These are phyloP conservation scores for Plasmodium ovale DNA, from an alignment of 169 alveolate genomes.

Conservation along the genomic window DNA sequence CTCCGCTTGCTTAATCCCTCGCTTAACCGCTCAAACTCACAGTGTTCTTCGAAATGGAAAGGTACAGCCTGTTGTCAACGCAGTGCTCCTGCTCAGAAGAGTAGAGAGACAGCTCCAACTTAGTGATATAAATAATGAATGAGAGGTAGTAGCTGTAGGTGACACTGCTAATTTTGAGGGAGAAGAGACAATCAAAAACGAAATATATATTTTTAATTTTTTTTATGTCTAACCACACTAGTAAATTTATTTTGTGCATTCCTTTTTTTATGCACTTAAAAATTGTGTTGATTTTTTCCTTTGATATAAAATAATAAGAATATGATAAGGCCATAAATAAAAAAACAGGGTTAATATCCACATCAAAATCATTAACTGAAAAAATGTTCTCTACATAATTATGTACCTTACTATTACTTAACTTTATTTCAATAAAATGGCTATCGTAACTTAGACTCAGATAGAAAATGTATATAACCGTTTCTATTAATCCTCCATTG, in stretches of 20 bases:
- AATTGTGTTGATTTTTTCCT: slow-evolving; percentile 33
- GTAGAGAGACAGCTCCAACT: slow-evolving; percentile 60
- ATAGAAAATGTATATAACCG: slow-evolving; percentile 65
- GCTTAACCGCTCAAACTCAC: neutral
- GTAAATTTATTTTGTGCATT: slow-evolving; percentile 55
- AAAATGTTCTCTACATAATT: slow-evolving; percentile 65
- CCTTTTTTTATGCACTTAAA: slow-evolving; percentile 46
- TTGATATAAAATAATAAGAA: slow-evolving; percentile 64
- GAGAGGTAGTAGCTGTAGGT: slow-evolving; percentile 19
- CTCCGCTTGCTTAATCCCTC: neutral
- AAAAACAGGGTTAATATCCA: slow-evolving; percentile 46
- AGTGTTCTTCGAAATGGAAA: slow-evolving; percentile 60
- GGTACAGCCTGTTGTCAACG: slow-evolving; percentile 29
- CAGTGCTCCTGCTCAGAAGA: slow-evolving; percentile 20
- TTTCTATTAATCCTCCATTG: slow-evolving; percentile 61
- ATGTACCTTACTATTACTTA: slow-evolving; percentile 20
- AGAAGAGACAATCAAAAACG: slow-evolving; percentile 57
- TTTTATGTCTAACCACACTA: slow-evolving; percentile 41
- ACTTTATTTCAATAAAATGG: slow-evolving; percentile 44
- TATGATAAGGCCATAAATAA: slow-evolving; percentile 68
- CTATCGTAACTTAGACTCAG: slow-evolving; percentile 50
- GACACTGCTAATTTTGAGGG: slow-evolving; percentile 20
- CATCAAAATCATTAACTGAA: slow-evolving; percentile 28
- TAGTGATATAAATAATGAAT: slow-evolving; percentile 45
- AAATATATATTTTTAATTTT: slow-evolving; percentile 66